A percentile compares a stretch with the other conserved stretches of the same genome.
phyloP scores from a whole-genome alignment of 2,329 filamentous ascomycete genomes.

The Sphaerostilbella broomeana region DNA sequence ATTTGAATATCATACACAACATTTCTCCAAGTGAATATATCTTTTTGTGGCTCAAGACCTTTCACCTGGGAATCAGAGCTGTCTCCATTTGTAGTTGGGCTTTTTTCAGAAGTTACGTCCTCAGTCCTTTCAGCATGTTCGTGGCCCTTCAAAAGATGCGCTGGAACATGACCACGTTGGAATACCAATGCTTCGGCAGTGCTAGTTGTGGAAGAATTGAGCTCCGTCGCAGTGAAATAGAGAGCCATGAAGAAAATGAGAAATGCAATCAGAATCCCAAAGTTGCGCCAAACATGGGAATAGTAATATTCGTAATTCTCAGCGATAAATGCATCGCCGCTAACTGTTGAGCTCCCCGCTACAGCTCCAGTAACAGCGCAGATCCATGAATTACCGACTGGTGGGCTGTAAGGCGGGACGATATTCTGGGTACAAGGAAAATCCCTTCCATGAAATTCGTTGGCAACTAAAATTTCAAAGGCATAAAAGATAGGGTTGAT shows the following conservation, averaged over 20 bases:
- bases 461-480: conserved; percentile 66
- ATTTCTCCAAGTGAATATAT: conserved; percentile 72
- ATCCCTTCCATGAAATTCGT: conserved; percentile 58
- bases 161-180: conserved; percentile 46
- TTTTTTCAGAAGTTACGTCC: conserved; percentile 24
- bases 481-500: conserved; percentile 68
- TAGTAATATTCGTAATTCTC: conserved; percentile 50
- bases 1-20: conserved; percentile 67
- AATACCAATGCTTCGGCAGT: conserved; percentile 67
- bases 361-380: conserved; percentile 49
- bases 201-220: conserved; percentile 56
- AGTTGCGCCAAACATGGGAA: conserved; percentile 58
- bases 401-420: conserved; percentile 40
- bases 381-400: conserved; percentile 41
- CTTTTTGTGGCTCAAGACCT: conserved; percentile 37
- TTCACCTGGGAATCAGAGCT: conserved; percentile 19
- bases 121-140: conserved; percentile 24
- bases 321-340: conserved; percentile 54
- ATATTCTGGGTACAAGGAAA: conserved; percentile 49
- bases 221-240: conserved; percentile 58
- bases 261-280: conserved; percentile 61
- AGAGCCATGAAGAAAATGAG: conserved; percentile 55
- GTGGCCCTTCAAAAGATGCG: conserved; percentile 29
- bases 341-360: conserved; percentile 47
- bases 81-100: background rate